Base-by-base conservation (phyloP, 768 basidiomycete species). In the Suillus bovinus region DNA sequence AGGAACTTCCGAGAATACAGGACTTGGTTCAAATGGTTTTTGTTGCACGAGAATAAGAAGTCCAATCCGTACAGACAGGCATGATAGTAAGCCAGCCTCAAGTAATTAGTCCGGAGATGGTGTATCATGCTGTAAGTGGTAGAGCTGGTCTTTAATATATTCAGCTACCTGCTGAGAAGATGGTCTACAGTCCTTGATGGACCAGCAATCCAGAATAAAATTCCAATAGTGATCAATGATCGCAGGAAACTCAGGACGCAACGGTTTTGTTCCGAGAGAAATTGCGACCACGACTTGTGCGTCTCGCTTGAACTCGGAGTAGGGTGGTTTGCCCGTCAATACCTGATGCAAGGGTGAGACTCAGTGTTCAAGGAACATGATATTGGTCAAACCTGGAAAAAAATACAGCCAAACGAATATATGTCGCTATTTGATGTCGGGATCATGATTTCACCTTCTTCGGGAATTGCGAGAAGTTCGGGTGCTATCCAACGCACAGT, bases 351-450 rank as follows among this genome's bases (percentile, higher is more conserved):
- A n/a, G 16, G 34, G 58, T 50, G 9, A 61, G 24, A 24, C 39
- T 5, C 13, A 2, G 22, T 20, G 20, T n/a, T 17, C 7, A 4
- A 24, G 22, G 20, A 9, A 33, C 36, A n/a, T 27, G 5, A 61
- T 29, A 5, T 34, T 9, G 24, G 13, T 14, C 31, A 20, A 29
- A 63, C 62, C 62, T 63, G 62, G 29, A 63, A 36, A 16, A 68
- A 66, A 27, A 61, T 47, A 38, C 61, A 59, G 5, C 80, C 80
- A 61, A 78, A 78, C 0, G 80, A 81, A 11, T 75, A 82, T 31
- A 81, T 75, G 68, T 82, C 81, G 59, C 72, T 78, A 14, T 22
- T 66, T 70, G 67, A 79, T n/a, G 39, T 47, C 27, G 41, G 58
- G 22, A 33, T 44, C 16, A 17, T 29, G 31, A 7, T 62, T 13